Conservation (phyloP, 2,329 filamentous ascomycete species). For the Fusarium camptoceras region DNA sequence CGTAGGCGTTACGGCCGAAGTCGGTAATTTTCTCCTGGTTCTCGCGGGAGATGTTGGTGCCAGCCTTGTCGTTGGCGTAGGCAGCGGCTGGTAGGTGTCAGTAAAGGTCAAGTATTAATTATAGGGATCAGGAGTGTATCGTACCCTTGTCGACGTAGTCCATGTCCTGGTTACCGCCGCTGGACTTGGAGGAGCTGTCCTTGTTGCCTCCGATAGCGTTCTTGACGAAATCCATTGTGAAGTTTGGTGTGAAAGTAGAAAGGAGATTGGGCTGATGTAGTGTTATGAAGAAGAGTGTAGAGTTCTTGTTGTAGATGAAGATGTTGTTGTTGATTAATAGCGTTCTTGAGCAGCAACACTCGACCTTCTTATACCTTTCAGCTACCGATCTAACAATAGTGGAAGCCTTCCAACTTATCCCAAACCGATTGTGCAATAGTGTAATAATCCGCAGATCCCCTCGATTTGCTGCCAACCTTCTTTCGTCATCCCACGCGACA, state of each 20-base stretch:
- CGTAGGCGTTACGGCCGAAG: slow-evolving; percentile 50
- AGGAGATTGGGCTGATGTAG: neutral
- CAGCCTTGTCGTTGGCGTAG: slow-evolving; percentile 50
- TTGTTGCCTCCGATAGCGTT: slow-evolving; percentile 31
- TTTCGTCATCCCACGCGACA: slow-evolving; percentile 31
- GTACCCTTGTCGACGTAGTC: slow-evolving; percentile 57
- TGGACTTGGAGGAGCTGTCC: slow-evolving; percentile 4
- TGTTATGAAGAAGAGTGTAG: neutral
- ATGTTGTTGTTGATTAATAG: neutral
- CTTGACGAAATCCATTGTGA: slow-evolving; percentile 55
- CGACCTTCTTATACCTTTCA: slow-evolving; percentile 36
- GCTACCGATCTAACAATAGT: slow-evolving; percentile 8
- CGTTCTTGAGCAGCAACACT: neutral
- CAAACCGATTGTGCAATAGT: slow-evolving; percentile 7
- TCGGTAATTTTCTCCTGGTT: slow-evolving; percentile 57
- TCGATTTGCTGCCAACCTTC: slow-evolving; percentile 22
- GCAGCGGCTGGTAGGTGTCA: slow-evolving; percentile 45
- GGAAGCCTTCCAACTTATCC: slow-evolving; percentile 8
- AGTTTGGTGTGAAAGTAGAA: neutral
- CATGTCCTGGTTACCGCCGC: slow-evolving; percentile 7
- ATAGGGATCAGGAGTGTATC: neutral
- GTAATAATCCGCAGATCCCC: slow-evolving; percentile 36
- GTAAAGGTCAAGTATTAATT: neutral
- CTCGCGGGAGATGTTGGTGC: slow-evolving; percentile 49
- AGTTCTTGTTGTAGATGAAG: neutral